Evolutionary conservation across 352 stramenopile genomes (phyloP).

Genomic region (Pythium guiyangense): DNA sequence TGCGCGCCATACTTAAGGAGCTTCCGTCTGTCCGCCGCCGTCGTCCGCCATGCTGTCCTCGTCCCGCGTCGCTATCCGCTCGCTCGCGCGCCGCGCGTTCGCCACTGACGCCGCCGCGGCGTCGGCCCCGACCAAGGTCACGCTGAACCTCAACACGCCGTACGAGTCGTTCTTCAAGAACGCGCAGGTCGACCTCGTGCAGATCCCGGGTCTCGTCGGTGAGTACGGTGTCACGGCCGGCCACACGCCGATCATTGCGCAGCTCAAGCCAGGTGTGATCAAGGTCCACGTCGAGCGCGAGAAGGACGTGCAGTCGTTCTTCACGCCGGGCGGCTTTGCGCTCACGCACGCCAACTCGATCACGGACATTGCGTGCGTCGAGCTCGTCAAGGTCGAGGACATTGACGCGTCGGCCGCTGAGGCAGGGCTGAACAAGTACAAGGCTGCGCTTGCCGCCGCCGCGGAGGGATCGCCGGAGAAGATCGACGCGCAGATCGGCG

Average conservation of each 20-base stretch:
- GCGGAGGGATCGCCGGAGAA: conserved; percentile 87
- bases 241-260: conserved; percentile 95
- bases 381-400: conserved; percentile 96
- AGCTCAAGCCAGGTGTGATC: conserved; percentile 96
- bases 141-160: conserved; percentile 79
- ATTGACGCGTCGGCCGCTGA: conserved; percentile 90
- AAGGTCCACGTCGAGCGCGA: conserved; percentile 83
- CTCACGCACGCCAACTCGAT: conserved; percentile 95
- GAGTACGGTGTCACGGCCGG: conserved; percentile 97
- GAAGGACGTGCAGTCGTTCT: conserved; percentile 95
- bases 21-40: background rate
- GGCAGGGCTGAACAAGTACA: conserved; percentile 90
- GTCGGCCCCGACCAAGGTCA: conserved; percentile 68
- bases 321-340: conserved; percentile 96
- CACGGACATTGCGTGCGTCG: conserved; percentile 96
- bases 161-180: conserved; percentile 82
- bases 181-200: conserved; percentile 87
- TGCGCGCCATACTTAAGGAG: conserved; percentile 1
- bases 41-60: conserved; percentile 41
- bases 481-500: conserved; percentile 94
- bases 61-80: conserved; percentile 42
- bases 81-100: conserved; percentile 50
- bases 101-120: conserved; percentile 32
- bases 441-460: conserved; percentile 73
- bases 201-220: conserved; percentile 93